phyloP scores from a whole-genome alignment of 768 basidiomycete genomes.

The Calocera viscosa region DNA sequence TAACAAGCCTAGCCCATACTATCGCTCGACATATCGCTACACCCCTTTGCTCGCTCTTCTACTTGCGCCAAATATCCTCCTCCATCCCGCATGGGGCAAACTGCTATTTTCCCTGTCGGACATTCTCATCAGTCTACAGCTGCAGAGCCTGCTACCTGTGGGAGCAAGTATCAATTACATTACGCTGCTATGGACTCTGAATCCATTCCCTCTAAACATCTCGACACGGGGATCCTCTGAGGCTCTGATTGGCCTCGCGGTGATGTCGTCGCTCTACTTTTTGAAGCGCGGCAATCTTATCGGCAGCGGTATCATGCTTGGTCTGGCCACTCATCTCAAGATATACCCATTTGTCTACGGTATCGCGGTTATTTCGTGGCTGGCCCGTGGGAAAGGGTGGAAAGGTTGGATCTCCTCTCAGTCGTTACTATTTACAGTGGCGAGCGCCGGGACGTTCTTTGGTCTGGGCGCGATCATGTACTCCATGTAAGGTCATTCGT shows the following conservation, averaged over 20 bases:
- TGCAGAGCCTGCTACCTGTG: slow-evolving; percentile 37
- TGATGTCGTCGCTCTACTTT: slow-evolving; percentile 54
- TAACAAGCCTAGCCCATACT: slow-evolving; percentile 59
- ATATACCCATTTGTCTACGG: slow-evolving; percentile 92
- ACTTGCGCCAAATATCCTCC: slow-evolving; percentile 62
- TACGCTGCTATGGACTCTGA: slow-evolving; percentile 62
- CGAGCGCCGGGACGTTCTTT: slow-evolving; percentile 59
- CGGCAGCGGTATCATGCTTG: slow-evolving; percentile 54
- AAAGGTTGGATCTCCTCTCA: slow-evolving; percentile 33
- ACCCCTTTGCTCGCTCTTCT: slow-evolving; percentile 82
- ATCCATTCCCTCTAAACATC: slow-evolving; percentile 89
- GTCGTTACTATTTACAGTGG: slow-evolving; percentile 49
- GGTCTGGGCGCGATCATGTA: slow-evolving; percentile 54
- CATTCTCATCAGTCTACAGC: slow-evolving; percentile 60
- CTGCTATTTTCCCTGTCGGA: slow-evolving; percentile 76
- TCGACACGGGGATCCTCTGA: slow-evolving; percentile 96
- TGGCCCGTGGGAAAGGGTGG: slow-evolving; percentile 26
- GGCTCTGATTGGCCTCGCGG: slow-evolving; percentile 65
- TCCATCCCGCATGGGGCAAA: slow-evolving; percentile 85
- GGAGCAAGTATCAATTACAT: slow-evolving; percentile 37
- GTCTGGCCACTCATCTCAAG: slow-evolving; percentile 87
- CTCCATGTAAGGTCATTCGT: slow-evolving; percentile 46
- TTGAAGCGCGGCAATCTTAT: slow-evolving; percentile 40
- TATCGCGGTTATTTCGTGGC: slow-evolving; percentile 49
- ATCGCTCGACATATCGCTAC: slow-evolving; percentile 86